Evolutionary conservation across 2,329 filamentous ascomycete genomes (phyloP), one percentile per base, ranked within the genome.

Genomic region (Sphaerostilbella broomeana): DNA sequence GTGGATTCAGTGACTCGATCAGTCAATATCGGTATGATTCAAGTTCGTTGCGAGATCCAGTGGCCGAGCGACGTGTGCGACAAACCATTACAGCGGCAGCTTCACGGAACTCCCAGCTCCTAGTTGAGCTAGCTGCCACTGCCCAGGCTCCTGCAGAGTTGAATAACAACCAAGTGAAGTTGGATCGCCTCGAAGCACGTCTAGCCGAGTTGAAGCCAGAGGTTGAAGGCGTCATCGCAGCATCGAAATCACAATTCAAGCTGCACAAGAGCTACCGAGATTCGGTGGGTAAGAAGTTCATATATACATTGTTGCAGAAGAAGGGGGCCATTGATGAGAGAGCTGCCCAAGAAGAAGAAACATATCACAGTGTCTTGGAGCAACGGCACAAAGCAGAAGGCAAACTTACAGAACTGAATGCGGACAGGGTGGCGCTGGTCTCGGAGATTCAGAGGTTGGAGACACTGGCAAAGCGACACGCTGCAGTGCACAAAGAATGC

Each of bases 1-100:
- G 19, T 18, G 11, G 38, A 40, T n/a, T 31, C 24, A 4, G 35
- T 34, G 9, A 18, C 31, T 33, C 31, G 21, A 29, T 12, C 25
- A 8, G 16, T 18, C 38, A 34, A 35, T 24, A 27, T 29, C 30
- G 21, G 6, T 26, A 4, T 16, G 24, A 27, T 26, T 13, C 12
- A 9, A 20, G 19, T 25, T 7, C 15, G 8, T 28, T 34, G 16
- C 30, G 32, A 15, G 34, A 42, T 33, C 24, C 39, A 8, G 26
- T 13, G 8, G 39, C 39, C 3, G 39, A 42, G 11, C 33, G 39
- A 20, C 31, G 15, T 28, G 39, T 42, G 11, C 39, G 39, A 21
- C 33, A 51, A 54, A 18, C 51, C 59, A 2, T 69, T 68, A 36
- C 39, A 20, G 20, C 12, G 5, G 24, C 42, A 10, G 42, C 39